phyloP scores from a whole-genome alignment of 345 rosid genomes.

The Turnera subulata region DNA sequence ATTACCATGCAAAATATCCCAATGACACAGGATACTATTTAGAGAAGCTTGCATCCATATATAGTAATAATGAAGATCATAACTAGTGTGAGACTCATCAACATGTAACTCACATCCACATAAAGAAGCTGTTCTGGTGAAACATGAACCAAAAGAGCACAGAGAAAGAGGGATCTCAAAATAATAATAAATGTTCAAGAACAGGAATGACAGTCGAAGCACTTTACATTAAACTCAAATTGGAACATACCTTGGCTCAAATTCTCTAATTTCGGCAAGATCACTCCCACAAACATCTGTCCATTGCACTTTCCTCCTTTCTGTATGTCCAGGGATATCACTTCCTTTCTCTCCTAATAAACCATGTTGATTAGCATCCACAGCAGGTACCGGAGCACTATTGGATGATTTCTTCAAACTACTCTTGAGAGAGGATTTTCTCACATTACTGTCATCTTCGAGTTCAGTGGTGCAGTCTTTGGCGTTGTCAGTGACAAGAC shows the following conservation, averaged over 20 bases:
- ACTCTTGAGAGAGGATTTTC: constrained; percentile 56
- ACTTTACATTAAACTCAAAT: not conserved
- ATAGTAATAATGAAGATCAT: too few relatives aligned
- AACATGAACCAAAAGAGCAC: constrained; percentile 3
- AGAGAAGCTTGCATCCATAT: too few relatives aligned
- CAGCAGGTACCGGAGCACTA: constrained; percentile 34
- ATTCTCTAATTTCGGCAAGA: constrained; percentile 83
- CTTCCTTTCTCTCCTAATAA: constrained; percentile 39
- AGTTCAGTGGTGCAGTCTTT: constrained; percentile 31
- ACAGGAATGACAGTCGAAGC: constrained; percentile 2
- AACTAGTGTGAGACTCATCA: too few relatives aligned
- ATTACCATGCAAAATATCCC: too few relatives aligned
- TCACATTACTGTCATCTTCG: constrained; percentile 38
- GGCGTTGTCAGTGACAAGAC: constrained; percentile 42
- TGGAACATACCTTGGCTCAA: constrained; percentile 80
- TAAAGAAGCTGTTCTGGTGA: not conserved
- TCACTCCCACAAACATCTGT: constrained; percentile 86
- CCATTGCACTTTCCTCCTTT: constrained; percentile 89
- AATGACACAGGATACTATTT: too few relatives aligned
- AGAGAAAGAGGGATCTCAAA: not conserved
- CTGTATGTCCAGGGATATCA: constrained; percentile 39
- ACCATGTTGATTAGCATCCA: constrained; percentile 34
- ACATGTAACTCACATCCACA: too few relatives aligned
- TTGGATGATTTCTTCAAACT: constrained; percentile 66
- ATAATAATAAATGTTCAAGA: not conserved